Evolutionary conservation across 768 basidiomycete species (phyloP).

Genomic region (Punctularia strigosozonata): DNA sequence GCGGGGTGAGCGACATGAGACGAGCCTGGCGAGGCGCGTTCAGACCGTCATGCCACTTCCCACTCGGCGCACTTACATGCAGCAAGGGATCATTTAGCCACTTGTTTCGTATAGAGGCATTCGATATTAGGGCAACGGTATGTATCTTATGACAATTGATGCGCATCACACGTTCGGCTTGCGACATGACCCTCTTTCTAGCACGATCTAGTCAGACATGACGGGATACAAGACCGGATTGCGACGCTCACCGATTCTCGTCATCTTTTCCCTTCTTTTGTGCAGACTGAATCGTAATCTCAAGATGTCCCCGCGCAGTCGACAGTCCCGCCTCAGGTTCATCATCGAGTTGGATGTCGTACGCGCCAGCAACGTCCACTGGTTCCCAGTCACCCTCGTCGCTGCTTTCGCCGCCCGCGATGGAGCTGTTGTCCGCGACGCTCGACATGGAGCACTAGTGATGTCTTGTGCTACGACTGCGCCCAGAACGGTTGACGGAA

Average conservation of each 20-base stretch:
- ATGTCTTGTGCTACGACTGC: too few relatives aligned
- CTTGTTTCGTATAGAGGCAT: constrained; percentile 62
- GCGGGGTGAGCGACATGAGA: constrained; percentile 76
- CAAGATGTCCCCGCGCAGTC: constrained; percentile 27
- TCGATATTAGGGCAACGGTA: constrained; percentile 68
- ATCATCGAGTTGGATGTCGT: neutral
- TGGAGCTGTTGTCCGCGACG: constrained; percentile 8
- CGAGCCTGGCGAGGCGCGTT: constrained; percentile 48
- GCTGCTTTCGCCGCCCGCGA: constrained; percentile 28
- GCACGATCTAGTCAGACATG: constrained; percentile 12
- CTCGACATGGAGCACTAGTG: neutral
- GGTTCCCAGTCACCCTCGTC: constrained; percentile 80
- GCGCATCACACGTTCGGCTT: constrained; percentile 61
- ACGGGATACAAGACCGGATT: neutral
- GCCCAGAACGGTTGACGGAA: too few relatives aligned
- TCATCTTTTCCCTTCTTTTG: constrained; percentile 23
- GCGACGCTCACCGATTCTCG: neutral
- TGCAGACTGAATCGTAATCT: constrained; percentile 56
- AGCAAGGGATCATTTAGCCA: constrained; percentile 78
- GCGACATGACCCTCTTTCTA: constrained; percentile 38
- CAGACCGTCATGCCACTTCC: neutral
- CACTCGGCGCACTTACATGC: constrained; percentile 42
- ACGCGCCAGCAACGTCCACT: constrained; percentile 39
- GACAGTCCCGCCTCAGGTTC: neutral
- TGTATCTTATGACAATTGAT: constrained; percentile 86